Conservation (phyloP, 805 yeast genomes). For the Ogataea siamensis region DNA sequence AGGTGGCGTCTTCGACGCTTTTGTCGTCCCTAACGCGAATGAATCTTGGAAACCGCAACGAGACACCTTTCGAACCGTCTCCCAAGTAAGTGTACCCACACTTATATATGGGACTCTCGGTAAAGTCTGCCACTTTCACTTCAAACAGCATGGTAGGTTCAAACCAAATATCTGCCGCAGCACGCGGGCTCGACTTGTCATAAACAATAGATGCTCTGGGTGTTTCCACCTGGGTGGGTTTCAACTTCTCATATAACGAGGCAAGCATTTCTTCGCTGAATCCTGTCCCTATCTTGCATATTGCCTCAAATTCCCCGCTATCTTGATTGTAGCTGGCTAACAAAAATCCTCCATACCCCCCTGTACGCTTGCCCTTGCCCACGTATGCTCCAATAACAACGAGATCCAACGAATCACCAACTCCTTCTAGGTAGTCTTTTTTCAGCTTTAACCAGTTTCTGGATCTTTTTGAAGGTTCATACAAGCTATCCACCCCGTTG, state of each 20-base stretch:
- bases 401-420: constrained; percentile 91
- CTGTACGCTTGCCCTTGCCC: constrained; percentile 94
- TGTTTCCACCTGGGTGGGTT: constrained; percentile 60
- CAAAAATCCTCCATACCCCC: constrained; percentile 90
- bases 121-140: constrained; percentile 86
- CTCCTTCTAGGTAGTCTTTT: constrained; percentile 92
- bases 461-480: constrained; percentile 94
- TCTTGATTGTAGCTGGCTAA: constrained; percentile 89
- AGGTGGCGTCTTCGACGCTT: constrained; percentile 80
- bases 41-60: constrained; percentile 86
- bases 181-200: constrained; percentile 57
- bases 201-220: constrained; percentile 69
- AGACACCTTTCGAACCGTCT: constrained; percentile 59
- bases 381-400: constrained; percentile 92
- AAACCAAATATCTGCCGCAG: constrained; percentile 91
- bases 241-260: constrained; percentile 54
- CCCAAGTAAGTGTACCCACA: constrained; percentile 75
- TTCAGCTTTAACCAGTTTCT: constrained; percentile 94
- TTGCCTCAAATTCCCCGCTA: constrained; percentile 88
- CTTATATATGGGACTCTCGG: constrained; percentile 84
- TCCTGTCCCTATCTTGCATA: constrained; percentile 97
- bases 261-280: constrained; percentile 83
- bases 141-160: constrained; percentile 85
- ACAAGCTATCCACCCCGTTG: constrained; percentile 74
- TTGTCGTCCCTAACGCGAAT: constrained; percentile 83